Evolutionary conservation across 768 basidiomycete species (phyloP).

Genomic region (Suillus weaverae): DNA sequence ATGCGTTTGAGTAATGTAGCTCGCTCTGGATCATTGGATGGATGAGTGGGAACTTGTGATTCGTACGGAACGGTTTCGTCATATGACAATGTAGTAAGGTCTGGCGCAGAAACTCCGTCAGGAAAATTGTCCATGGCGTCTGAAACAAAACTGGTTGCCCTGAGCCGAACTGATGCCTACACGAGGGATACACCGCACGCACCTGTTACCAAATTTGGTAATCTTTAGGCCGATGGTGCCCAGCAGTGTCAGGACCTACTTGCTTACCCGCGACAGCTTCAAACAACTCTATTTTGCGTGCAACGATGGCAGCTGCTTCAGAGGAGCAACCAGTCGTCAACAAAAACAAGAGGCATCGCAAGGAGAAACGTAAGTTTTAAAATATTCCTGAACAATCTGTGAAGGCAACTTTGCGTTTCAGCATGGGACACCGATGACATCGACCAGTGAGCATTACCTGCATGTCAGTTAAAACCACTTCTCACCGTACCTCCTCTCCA

Average conservation of each 20-base stretch:
- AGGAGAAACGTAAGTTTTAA: conserved; percentile 83
- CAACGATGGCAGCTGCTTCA: conserved; percentile 22
- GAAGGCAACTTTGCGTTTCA: conserved; percentile 34
- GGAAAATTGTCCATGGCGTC: conserved; percentile 50
- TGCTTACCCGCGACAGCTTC: not conserved
- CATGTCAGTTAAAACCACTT: conserved; percentile 7
- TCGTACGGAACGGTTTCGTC: conserved; percentile 58
- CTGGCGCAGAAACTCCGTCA: conserved; percentile 35
- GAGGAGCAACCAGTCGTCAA: conserved; percentile 49
- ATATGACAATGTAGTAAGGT: conserved; percentile 44
- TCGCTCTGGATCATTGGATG: conserved; percentile 27
- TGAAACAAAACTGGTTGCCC: not conserved
- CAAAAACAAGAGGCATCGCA: conserved; percentile 89
- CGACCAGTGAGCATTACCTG: conserved; percentile 77
- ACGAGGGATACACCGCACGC: not conserved
- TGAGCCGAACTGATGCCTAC: not conserved
- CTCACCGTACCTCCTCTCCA: conserved; percentile 22
- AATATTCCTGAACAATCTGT: not conserved
- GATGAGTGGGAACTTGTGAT: conserved; percentile 46
- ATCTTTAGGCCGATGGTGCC: not conserved
- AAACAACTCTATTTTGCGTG: not conserved
- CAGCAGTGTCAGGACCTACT: too few relatives aligned
- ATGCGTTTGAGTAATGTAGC: conserved; percentile 63
- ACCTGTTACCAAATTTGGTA: conserved; percentile 1
- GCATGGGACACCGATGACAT: conserved; percentile 99